Conservation (phyloP, 345 rosid species). For the Citrus maxima region DNA sequence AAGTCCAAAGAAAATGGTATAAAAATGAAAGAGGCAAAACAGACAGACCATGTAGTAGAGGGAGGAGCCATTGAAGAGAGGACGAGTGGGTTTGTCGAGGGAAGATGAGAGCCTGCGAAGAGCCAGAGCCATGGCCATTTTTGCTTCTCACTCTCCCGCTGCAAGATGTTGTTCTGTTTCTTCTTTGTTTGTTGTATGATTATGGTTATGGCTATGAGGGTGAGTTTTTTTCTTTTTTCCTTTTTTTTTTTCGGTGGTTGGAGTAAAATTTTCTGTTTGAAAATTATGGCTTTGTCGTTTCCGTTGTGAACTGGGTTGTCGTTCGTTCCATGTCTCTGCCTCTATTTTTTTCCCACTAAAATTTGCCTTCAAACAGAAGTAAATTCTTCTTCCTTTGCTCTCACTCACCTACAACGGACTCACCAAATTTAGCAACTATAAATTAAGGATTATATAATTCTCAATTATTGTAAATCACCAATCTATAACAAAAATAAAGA, state of each 20-base stretch:
- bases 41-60: conserved; percentile 57
- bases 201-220: conserved; percentile 29
- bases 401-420: not conserved
- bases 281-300: conserved; percentile 6
- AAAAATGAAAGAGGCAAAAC: not conserved
- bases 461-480: not conserved
- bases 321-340: not conserved
- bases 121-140: conserved; percentile 95
- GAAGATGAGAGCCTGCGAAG: conserved; percentile 93
- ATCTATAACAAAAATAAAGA: too few relatives aligned
- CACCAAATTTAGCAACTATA: not conserved
- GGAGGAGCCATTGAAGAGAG: conserved; percentile 62
- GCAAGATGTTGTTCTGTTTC: not conserved
- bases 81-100: conserved; percentile 69
- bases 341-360: not conserved
- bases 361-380: not conserved
- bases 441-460: not conserved
- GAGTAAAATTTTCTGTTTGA: conserved; percentile 4
- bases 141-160: conserved; percentile 6
- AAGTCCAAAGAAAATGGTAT: not conserved
- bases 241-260: conserved; percentile 28
- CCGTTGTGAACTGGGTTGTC: not conserved
- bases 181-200: not conserved
- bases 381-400: not conserved
- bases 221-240: not conserved